A percentile compares a stretch with the other conserved stretches of the same genome.
phyloP scores from a whole-genome alignment of 192 early-diverging fungal genomes.

The Gaertneriomyces semiglobifer region DNA sequence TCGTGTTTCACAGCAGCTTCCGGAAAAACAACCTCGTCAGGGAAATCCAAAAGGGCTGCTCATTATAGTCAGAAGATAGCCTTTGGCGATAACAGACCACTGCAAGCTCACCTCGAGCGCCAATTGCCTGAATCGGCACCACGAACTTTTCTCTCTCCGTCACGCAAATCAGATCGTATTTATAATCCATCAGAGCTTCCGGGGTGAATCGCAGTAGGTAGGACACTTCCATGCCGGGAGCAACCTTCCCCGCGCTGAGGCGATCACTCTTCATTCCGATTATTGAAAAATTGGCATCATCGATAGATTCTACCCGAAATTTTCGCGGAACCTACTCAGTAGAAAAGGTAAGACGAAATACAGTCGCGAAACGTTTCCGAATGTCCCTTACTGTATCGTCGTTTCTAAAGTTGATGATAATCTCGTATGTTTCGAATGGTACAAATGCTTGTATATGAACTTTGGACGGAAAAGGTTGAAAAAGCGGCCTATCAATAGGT shows the following conservation, averaged over 20 bases:
- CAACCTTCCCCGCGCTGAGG: slow-evolving; percentile 51
- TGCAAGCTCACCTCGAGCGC: slow-evolving; percentile 47
- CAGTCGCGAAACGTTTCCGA: background rate
- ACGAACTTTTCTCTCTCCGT: slow-evolving; percentile 60
- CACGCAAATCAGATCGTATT: slow-evolving; percentile 51
- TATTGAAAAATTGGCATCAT: slow-evolving; percentile 46
- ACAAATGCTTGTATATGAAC: slow-evolving; percentile 45
- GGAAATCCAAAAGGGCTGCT: slow-evolving; percentile 55
- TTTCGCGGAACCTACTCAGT: slow-evolving; percentile 44
- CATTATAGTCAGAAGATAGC: slow-evolving; percentile 10
- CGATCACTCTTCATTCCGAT: slow-evolving; percentile 37
- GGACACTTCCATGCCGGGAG: slow-evolving; percentile 59
- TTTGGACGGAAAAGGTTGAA: slow-evolving; percentile 49
- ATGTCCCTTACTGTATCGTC: slow-evolving; percentile 52
- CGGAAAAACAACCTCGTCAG: slow-evolving; percentile 47
- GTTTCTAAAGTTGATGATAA: slow-evolving; percentile 54
- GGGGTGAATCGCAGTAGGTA: slow-evolving; percentile 56
- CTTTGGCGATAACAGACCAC: background rate
- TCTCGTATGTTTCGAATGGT: slow-evolving; percentile 55
- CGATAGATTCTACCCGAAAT: slow-evolving; percentile 50
- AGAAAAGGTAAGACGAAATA: background rate
- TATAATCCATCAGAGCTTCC: slow-evolving; percentile 53
- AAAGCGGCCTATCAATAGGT: slow-evolving; percentile 49
- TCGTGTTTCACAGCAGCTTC: slow-evolving; percentile 45
- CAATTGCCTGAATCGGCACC: slow-evolving; percentile 51